A percentile compares a stretch with the other conserved stretches of the same genome.
Evolutionary conservation across 148 eudicot species (phyloP).

Genomic region (Arctostaphylos glauca): DNA sequence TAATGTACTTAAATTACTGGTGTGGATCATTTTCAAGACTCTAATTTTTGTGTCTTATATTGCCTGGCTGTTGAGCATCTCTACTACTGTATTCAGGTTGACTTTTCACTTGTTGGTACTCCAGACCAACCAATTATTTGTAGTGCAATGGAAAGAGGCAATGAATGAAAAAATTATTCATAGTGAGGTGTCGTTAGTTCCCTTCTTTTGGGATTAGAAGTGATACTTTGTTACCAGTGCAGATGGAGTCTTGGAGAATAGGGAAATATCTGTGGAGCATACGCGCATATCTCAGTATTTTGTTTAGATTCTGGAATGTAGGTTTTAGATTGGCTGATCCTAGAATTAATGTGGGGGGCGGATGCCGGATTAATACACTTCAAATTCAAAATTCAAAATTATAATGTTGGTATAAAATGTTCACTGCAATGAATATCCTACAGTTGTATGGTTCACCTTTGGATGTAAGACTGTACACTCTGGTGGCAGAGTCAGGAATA

Average conservation of each 20-base stretch:
- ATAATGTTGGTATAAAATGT: neutral
- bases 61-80: neutral
- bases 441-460: neutral
- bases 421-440: constrained; percentile 8
- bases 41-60: neutral
- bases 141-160: neutral
- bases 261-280: neutral
- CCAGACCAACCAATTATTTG: neutral
- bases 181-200: neutral
- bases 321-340: constrained; percentile 2
- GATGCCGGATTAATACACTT: neutral
- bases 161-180: neutral
- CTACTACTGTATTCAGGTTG: neutral
- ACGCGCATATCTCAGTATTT: neutral
- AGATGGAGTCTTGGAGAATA: neutral
- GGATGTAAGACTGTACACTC: neutral
- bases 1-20: neutral
- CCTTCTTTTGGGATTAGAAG: neutral
- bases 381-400: neutral
- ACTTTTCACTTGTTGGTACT: neutral
- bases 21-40: neutral
- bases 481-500: neutral
- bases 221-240: neutral
- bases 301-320: neutral
- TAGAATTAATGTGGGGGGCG: neutral